phyloP scores from a whole-genome alignment of 257 asterid genomes.

The Gentiana macrophylla region DNA sequence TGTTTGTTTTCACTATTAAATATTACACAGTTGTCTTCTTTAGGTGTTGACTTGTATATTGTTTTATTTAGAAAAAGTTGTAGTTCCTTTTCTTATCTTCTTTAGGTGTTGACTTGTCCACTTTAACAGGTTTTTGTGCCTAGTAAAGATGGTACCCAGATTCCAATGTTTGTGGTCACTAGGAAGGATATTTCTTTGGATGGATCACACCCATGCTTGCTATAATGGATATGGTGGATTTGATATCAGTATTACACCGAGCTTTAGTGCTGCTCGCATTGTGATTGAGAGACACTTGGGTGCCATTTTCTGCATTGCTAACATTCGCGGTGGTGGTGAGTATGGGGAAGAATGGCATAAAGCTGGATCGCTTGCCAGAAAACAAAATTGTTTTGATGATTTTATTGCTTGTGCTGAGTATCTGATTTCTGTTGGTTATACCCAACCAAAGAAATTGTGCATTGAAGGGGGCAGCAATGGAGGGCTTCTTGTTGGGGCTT shows the following conservation, averaged over 20 bases:
- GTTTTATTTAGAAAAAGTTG: too few relatives aligned
- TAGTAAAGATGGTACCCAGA: conserved; percentile 67
- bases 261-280: conserved; percentile 48
- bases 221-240: conserved; percentile 91
- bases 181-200: conserved; percentile 62
- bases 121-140: conserved; percentile 59
- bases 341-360: conserved; percentile 99
- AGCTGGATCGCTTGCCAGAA: conserved; percentile 70
- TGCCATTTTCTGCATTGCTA: conserved; percentile 63
- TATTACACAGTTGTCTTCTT: too few relatives aligned
- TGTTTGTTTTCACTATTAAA: too few relatives aligned
- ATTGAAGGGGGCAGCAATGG: conserved; percentile 99
- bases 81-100: too few relatives aligned
- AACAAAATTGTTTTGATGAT: conserved; percentile 91
- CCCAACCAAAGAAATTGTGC: conserved; percentile 72
- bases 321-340: conserved; percentile 98
- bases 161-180: conserved; percentile 78
- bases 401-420: conserved; percentile 73
- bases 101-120: too few relatives aligned
- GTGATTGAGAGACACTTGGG: conserved; percentile 61
- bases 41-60: too few relatives aligned
- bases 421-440: conserved; percentile 77
- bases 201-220: conserved; percentile 82
- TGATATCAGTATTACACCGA: conserved; percentile 62
- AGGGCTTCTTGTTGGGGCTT: conserved; percentile 91